Evolutionary conservation across 345 rosid species (phyloP), one percentile per base, ranked within the genome.

Genomic region (Salix viminalis): DNA sequence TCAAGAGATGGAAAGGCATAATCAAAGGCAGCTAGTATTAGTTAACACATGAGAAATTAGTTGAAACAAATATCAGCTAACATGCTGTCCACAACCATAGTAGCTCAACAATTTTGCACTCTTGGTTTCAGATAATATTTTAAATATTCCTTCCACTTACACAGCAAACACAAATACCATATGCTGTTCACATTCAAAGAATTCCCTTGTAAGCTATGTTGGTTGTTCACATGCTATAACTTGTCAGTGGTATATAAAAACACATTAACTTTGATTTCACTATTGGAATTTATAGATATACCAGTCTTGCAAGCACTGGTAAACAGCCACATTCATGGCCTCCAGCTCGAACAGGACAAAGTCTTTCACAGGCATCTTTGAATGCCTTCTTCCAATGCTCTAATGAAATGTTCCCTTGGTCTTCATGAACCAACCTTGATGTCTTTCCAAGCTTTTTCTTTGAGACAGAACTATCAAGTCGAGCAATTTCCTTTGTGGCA

Each of bases 311-410:
- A 76, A 88, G 88, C 83, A 86, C 69, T 1, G 87, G 81, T 77
- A 93, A 84, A 89, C 99, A 95, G 67, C 97, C 99, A 84, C 99
- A 96, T 71, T 91, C 91, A 75, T 93, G 97, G 11, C 96, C 97
- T 18, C 85, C 91, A 75, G 94, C 97, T 84, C 96, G 88, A 77
- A 96, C 86, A 68, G 99, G 99, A 84, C 99, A 96, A 75, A 96
- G 89, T 80, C 97, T 91, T 85, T 91, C 91, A 75, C 90, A 90
- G 58, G 98, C 98, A 74, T 91, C 98, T 84, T 84, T 86, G 88
- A 96, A 91, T 62, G 97, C 99, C 74, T 81, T 82, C 90, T 93
- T 93, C 99, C 98, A 96, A 30, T 87, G 93, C 71, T 87, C 93
- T 74, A 90, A 72, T 58, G 97, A 89, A 73, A 91, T 85, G 81